phyloP scores from a whole-genome alignment of 805 yeast genomes.

The Metschnikowia lochheadii region DNA sequence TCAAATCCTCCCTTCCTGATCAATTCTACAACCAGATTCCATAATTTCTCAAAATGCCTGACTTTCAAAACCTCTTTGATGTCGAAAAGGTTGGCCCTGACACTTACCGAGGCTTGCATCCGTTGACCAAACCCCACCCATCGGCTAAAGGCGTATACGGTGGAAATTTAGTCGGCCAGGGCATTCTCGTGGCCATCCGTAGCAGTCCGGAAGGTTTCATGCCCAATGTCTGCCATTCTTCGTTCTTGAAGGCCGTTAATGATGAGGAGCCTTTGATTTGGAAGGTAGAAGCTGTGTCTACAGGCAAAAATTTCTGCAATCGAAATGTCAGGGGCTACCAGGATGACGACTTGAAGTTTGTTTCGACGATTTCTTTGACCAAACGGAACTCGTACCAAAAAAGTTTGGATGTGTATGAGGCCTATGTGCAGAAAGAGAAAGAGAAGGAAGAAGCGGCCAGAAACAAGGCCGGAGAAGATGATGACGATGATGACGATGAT shows the following conservation, averaged over 20 bases:
- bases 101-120: slow-evolving; percentile 10
- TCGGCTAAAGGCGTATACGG: slow-evolving; percentile 37
- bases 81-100: slow-evolving; percentile 4
- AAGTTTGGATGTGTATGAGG: slow-evolving; percentile 21
- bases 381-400: slow-evolving; percentile 25
- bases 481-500: slow-evolving; percentile 26
- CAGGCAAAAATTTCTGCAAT: slow-evolving; percentile 35
- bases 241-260: slow-evolving; percentile 37
- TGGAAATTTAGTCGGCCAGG: slow-evolving; percentile 36
- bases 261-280: slow-evolving; percentile 27
- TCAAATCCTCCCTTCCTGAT: too few relatives aligned
- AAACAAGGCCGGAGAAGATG: slow-evolving; percentile 14
- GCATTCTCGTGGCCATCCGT: slow-evolving; percentile 34
- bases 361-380: slow-evolving; percentile 35
- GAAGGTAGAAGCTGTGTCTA: slow-evolving; percentile 32
- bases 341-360: slow-evolving; percentile 26
- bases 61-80: slow-evolving; percentile 12
- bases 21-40: neutral
- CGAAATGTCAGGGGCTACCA: slow-evolving; percentile 30
- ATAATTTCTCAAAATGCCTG: slow-evolving; percentile 1
- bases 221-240: slow-evolving; percentile 42
- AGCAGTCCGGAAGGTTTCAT: slow-evolving; percentile 29
- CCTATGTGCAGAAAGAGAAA: slow-evolving; percentile 13
- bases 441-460: slow-evolving; percentile 2
- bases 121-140: slow-evolving; percentile 27